These are phyloP conservation scores for Podaxis mareebaensis DNA, from an alignment of 768 basidiomycete genomes.

Conservation along the genomic window DNA sequence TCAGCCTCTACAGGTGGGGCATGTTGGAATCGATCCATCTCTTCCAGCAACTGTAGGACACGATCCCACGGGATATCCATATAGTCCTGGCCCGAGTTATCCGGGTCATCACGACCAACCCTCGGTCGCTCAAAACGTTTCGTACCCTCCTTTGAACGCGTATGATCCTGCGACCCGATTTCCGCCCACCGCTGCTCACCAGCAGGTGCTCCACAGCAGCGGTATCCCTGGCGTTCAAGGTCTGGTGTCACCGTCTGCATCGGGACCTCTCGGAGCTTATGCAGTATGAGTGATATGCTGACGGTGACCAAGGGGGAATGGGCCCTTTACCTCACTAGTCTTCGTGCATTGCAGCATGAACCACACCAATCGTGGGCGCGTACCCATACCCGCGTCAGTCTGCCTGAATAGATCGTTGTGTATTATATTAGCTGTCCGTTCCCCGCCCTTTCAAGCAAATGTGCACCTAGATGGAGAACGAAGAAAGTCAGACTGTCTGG, in stretches of 20 bases:
- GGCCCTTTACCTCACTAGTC: neutral
- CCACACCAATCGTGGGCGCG: neutral
- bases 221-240: neutral
- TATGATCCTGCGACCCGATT: neutral
- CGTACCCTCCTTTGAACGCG: neutral
- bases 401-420: too few species aligned
- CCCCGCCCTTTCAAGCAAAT: too few species aligned
- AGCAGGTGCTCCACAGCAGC: neutral
- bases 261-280: neutral
- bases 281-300: neutral
- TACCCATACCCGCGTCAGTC: neutral
- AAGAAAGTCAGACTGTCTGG: too few species aligned
- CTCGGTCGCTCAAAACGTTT: neutral
- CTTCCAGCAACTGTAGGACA: neutral
- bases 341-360: neutral
- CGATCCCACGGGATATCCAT: neutral
- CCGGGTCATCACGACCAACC: neutral
- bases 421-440: too few species aligned
- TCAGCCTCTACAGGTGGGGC: neutral
- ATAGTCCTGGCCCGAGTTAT: neutral
- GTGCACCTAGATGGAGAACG: too few species aligned
- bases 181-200: neutral
- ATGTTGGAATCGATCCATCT: neutral
- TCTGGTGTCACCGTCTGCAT: neutral
- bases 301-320: neutral